Conservation (phyloP, 371 early-diverging fungal genomes). For the Blastocladiella emersonii region DNA sequence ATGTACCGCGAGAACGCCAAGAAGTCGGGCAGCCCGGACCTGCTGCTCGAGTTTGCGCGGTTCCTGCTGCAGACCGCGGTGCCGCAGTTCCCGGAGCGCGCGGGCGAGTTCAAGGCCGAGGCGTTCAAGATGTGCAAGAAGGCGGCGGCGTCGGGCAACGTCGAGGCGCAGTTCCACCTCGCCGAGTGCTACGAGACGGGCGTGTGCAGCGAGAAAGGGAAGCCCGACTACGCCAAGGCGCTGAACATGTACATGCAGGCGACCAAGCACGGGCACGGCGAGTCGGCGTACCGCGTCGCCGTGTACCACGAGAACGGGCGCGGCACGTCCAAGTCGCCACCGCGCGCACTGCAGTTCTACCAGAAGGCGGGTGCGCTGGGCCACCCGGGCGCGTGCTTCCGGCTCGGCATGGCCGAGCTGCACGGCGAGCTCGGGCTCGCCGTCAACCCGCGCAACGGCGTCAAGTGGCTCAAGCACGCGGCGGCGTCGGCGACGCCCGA, state of each 20-base stretch:
- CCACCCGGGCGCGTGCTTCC: constrained; percentile 49
- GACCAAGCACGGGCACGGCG: constrained; percentile 49
- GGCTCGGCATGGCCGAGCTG: constrained; percentile 56
- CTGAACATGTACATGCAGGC: constrained; percentile 53
- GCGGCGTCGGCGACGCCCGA: constrained; percentile 54
- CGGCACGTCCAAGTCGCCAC: constrained; percentile 40
- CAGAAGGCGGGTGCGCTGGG: constrained; percentile 53
- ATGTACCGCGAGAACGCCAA: no score
- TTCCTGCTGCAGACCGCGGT: constrained; percentile 46
- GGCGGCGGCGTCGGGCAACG: constrained; percentile 45
- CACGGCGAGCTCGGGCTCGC: constrained; percentile 52
- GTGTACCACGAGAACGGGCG: constrained; percentile 52
- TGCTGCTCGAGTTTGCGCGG: constrained; percentile 66
- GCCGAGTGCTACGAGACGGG: constrained; percentile 56
- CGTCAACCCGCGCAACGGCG: constrained; percentile 52
- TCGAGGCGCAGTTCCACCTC: constrained; percentile 52
- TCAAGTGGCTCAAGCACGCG: constrained; percentile 65
- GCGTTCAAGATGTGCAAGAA: constrained; percentile 57
- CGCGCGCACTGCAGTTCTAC: constrained; percentile 55
- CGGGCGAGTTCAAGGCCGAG: constrained; percentile 21
- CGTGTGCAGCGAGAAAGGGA: constrained; percentile 37
- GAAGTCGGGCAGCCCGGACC: constrained; percentile 39
- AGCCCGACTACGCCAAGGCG: constrained; percentile 36
- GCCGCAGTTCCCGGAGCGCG: background rate
- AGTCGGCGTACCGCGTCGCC: constrained; percentile 48